Conservation (phyloP, 768 basidiomycete species). For the Lentinus tigrinus region DNA sequence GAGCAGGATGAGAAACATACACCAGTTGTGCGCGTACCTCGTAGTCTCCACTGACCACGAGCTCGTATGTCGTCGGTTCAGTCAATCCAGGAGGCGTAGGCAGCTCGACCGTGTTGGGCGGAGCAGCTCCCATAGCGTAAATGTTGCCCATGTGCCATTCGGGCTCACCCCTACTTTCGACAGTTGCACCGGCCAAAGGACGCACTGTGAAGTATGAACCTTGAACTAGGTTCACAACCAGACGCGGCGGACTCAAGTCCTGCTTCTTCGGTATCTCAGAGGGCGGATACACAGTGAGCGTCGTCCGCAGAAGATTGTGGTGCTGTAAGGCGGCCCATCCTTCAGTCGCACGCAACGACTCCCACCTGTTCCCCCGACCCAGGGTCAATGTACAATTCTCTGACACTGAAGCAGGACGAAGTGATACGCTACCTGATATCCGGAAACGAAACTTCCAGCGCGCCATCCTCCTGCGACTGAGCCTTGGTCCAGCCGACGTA, state of each 20-base stretch:
- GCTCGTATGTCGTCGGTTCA: conserved; percentile 53
- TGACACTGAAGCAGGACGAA: neutral
- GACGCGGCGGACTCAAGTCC: conserved; percentile 34
- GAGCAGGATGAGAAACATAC: neutral
- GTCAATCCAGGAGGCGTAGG: conserved; percentile 44
- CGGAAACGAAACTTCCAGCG: conserved; percentile 63
- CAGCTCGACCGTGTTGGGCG: conserved; percentile 47
- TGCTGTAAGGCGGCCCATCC: conserved; percentile 90
- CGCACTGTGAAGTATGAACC: conserved; percentile 77
- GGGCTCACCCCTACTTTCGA: conserved; percentile 28
- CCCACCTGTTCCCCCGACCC: conserved; percentile 52
- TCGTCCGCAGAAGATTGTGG: conserved; percentile 66
- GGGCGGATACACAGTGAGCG: conserved; percentile 57
- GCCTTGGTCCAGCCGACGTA: conserved; percentile 57
- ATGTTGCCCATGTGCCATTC: conserved; percentile 87
- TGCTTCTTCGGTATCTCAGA: neutral
- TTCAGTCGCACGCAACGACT: conserved; percentile 66
- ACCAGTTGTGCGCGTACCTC: conserved; percentile 49
- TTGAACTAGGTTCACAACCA: conserved; percentile 63
- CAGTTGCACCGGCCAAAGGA: conserved; percentile 31
- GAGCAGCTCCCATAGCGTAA: conserved; percentile 61
- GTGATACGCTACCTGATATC: conserved; percentile 45
- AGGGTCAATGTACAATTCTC: neutral
- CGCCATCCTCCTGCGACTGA: conserved; percentile 40
- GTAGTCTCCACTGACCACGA: conserved; percentile 81